A percentile compares a stretch with the other conserved stretches of the same genome.
These are phyloP conservation scores for Psidium guajava DNA, from an alignment of 345 rosid genomes.

Conservation along the genomic window DNA sequence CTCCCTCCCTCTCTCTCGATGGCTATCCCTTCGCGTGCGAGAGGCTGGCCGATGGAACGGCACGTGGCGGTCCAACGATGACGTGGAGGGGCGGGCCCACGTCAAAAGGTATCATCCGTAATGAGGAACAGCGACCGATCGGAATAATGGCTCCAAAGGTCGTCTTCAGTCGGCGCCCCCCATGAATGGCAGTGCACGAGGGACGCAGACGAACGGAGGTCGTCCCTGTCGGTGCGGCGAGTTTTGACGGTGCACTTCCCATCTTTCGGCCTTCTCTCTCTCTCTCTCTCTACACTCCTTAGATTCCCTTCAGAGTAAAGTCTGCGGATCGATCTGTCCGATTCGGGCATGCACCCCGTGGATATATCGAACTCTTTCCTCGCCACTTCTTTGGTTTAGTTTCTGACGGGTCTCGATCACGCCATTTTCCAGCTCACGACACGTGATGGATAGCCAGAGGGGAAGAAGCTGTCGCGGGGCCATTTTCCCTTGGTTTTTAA, in stretches of 20 bases:
- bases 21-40: no score
- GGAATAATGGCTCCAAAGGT: background rate
- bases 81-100: no score
- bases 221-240: background rate
- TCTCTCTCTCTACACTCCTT: background rate
- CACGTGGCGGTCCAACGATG: no score
- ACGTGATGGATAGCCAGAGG: background rate
- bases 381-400: background rate
- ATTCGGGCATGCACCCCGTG: background rate
- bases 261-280: background rate
- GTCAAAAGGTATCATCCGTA: background rate
- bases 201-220: background rate
- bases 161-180: background rate
- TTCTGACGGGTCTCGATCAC: background rate
- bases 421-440: background rate
- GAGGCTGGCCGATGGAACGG: background rate
- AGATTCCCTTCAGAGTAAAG: background rate
- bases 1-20: background rate
- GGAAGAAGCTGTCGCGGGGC: background rate
- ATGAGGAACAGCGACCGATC: background rate
- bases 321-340: background rate
- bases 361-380: background rate
- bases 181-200: background rate
- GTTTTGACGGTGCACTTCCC: background rate
- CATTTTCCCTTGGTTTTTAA: background rate